Base-by-base conservation (phyloP, 2,329 filamentous ascomycete genomes). In the Hymenotorrendiella dingleyae region DNA sequence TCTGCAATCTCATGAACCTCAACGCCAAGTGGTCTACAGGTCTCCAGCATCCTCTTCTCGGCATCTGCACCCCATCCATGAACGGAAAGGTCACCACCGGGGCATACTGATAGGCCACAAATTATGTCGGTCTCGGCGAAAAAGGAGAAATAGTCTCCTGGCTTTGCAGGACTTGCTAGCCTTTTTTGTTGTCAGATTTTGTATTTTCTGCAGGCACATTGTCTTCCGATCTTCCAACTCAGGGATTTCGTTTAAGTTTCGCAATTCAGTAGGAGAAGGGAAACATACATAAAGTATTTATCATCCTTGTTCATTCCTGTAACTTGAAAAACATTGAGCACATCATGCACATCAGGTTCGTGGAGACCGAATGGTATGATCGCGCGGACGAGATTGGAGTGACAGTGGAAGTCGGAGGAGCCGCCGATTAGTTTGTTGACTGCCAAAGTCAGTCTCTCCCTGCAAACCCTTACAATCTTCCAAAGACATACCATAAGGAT, bases 321-420 rank as follows among this genome's bases (percentile, higher is more conserved):
- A 6, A 90, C 85, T 62, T 94, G 87, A 59, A 94, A 93, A 3
- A 94, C 70, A 57, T 94, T 94, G 41, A 94, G 71, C 0, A 94
- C 86, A 60, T 94, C 86, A 56, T 94, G 87, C 1, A 93, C 78
- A 58, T 93, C 86, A 22, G 70, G 68, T 63, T 93, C 87, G 4
- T 69, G 73, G 30, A 93, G 62, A 0, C 85, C 84, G 47, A 71
- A 80, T 0, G 82, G 80, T 1, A 81, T 48, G 2, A 93, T 76
- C 0, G 87, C 84, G 4, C 87, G 76, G 1, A 78, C 79, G 9
- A 94, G 73, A 61, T 94, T 94, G 2, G 82, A 87, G 58, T 91
- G 86, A 62, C 87, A 94, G 61, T 93, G 86, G 62, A 77, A 91
- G 61, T 93, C 82, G 24, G 72, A 70, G 23, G 72, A 71, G 37